A percentile compares a stretch with the other conserved stretches of the same genome.
Conservation (phyloP, 352 stramenopile genomes). For the Pythium phragmiticola region DNA sequence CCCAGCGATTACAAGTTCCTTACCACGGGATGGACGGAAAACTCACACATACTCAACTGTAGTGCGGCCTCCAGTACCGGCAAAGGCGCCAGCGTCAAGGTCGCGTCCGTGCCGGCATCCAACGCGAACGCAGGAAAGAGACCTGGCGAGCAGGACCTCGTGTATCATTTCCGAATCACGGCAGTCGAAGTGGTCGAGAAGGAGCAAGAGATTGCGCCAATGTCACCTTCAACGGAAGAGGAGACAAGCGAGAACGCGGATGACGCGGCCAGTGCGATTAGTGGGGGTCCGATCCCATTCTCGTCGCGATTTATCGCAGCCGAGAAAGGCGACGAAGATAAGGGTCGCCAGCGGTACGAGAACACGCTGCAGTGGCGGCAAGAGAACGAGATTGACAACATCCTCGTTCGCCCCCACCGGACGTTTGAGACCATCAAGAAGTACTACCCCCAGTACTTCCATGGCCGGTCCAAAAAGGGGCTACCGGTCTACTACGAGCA, state of each 20-base stretch:
- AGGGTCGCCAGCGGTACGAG: slow-evolving; percentile 70
- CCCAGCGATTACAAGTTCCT: background rate
- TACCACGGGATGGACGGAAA: background rate
- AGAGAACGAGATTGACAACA: slow-evolving; percentile 85
- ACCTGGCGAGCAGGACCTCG: slow-evolving; percentile 29
- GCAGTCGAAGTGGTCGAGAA: slow-evolving; percentile 64
- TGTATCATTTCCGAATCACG: slow-evolving; percentile 58
- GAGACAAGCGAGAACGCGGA: slow-evolving; percentile 20
- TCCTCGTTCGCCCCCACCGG: slow-evolving; percentile 76
- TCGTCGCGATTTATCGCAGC: slow-evolving; percentile 78
- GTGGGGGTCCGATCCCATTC: slow-evolving; percentile 66
- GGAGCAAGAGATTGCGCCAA: slow-evolving; percentile 16
- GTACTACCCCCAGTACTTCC: slow-evolving; percentile 91
- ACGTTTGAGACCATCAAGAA: slow-evolving; percentile 90
- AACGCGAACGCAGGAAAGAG: background rate
- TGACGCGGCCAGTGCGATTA: slow-evolving; percentile 31
- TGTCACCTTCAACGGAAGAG: slow-evolving; percentile 19
- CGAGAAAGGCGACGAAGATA: slow-evolving; percentile 83
- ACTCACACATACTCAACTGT: background rate
- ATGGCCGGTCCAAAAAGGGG: slow-evolving; percentile 74
- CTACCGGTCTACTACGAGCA: slow-evolving; percentile 85
- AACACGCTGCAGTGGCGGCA: slow-evolving; percentile 84
- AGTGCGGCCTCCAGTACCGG: slow-evolving; percentile 14
- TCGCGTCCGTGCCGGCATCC: background rate
- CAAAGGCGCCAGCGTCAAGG: background rate